Base-by-base conservation (phyloP, 2,329 filamentous ascomycete genomes). In the Alternaria longipes region DNA sequence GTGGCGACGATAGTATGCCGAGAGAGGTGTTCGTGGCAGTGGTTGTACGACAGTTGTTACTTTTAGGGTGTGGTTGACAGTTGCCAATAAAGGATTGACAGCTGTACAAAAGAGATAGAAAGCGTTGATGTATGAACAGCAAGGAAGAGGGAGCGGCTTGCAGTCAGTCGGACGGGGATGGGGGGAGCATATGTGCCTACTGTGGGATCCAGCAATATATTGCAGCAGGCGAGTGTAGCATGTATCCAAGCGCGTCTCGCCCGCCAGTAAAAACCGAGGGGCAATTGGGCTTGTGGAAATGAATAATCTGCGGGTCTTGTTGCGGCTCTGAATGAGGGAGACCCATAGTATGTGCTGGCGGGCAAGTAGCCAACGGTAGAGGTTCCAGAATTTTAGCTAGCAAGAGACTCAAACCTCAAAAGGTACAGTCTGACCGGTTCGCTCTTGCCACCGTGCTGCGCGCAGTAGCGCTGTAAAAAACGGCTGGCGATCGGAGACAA, bases 321-420 rank as follows among this genome's bases (percentile, higher is more conserved):
- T 79, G 79, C 78, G 78, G 79, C 78, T 81, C 79, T 80, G 76
- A 74, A 72, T 64, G 68, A 78, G 68, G 78, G 60, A 79, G 81
- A 78, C 80, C 81, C 81, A 81, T 81, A 80, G 76, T 91, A 93
- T 96, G 93, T 91, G 92, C 86, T 96, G 93, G 92, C 92, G 90
- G 89, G 84, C 85, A 85, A 54, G 53, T 44, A 63, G 54, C 60
- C 63, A 65, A 65, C 63, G 62, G 64, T 66, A 69, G 66, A 72
- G 73, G 76, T 77, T 77, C 76, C 74, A 79, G 71, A 78, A 72
- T 76, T 69, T 71, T 74, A 72, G 74, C 75, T 76, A 73, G 70
- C 65, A 73, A 68, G 60, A 70, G 61, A 65, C 64, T 77, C 71
- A 71, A 72, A 72, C 69, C 70, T 65, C 67, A 75, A 74, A 76